Percentiles rank a stretch among this genome's conserved stretches.
Evolutionary conservation across 2,329 filamentous ascomycete species (phyloP).

Genomic region (Tympanopsis confertula): DNA sequence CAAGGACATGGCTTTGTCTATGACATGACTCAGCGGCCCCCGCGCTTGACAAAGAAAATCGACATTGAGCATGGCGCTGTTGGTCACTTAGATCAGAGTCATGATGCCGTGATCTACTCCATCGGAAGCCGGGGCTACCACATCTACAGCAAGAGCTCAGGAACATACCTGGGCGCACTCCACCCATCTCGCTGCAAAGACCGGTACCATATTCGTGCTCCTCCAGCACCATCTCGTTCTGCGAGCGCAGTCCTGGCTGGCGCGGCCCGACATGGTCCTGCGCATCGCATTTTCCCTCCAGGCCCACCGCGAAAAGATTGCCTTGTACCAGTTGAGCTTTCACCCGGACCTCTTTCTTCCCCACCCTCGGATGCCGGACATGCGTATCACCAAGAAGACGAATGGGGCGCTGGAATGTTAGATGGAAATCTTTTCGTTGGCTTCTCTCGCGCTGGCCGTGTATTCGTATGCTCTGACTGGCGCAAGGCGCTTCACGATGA

Average conservation of each 20-base stretch:
- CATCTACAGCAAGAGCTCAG: constrained; percentile 24
- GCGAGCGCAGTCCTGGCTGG: constrained; percentile 5
- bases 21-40: constrained; percentile 20
- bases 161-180: constrained; percentile 21
- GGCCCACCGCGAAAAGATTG: constrained; percentile 11
- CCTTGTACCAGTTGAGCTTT: constrained; percentile 13
- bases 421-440: constrained; percentile 26
- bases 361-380: constrained; percentile 10
- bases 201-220: constrained; percentile 19
- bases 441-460: constrained; percentile 25
- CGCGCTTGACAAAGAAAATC: constrained; percentile 18
- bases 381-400: constrained; percentile 20
- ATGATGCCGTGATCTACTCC: constrained; percentile 27
- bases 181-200: constrained; percentile 18
- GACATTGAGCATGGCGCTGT: constrained; percentile 25
- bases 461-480: constrained; percentile 31
- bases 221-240: constrained; percentile 4
- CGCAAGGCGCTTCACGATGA: constrained; percentile 18
- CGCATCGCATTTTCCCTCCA: constrained; percentile 7
- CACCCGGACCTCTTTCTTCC: constrained; percentile 8
- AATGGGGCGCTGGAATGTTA: constrained; percentile 33
- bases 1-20: constrained; percentile 31
- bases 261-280: constrained; percentile 10
- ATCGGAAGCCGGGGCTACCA: constrained; percentile 28
- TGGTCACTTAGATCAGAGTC: constrained; percentile 29